A percentile compares a stretch with the other conserved stretches of the same genome.
Conservation (phyloP, 164 flowering plant species). For the Malania oleifera region DNA sequence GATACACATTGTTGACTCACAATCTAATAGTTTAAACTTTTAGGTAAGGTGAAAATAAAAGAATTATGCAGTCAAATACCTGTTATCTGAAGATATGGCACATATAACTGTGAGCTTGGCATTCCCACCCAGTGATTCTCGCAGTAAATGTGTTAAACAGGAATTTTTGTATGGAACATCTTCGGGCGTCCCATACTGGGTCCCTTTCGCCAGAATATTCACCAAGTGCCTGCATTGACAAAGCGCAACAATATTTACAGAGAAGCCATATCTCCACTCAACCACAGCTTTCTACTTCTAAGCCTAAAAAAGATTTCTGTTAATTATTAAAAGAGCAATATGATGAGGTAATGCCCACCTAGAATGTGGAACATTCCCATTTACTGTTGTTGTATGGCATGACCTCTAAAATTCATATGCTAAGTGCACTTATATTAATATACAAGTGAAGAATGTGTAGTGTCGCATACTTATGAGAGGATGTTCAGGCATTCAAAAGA, state of each 20-base stretch:
- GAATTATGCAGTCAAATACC: slow-evolving; percentile 24
- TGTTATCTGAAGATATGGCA: slow-evolving; percentile 62
- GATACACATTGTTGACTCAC: no score
- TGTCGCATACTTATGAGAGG: no score
- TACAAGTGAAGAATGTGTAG: no score
- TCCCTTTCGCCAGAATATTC: slow-evolving; percentile 50
- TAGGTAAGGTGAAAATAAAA: no score
- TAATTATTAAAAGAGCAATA: background rate
- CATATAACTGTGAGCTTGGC: slow-evolving; percentile 84
- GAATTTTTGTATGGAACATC: slow-evolving; percentile 52
- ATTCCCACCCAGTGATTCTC: slow-evolving; percentile 93
- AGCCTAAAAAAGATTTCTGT: background rate
- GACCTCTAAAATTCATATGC: no score
- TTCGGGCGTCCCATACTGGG: slow-evolving; percentile 32
- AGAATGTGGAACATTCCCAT: no score
- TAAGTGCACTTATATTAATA: no score
- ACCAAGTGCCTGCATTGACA: slow-evolving; percentile 61
- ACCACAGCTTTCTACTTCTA: background rate
- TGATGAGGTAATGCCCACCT: no score
- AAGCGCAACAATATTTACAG: background rate
- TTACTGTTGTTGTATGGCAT: no score
- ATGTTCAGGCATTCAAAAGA: no score
- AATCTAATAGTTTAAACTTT: no score
- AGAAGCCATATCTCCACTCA: background rate
- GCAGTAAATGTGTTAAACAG: slow-evolving; percentile 70